Base-by-base conservation (phyloP, 176 grass and related monocot genomes). In the Musa troglodytarum region DNA sequence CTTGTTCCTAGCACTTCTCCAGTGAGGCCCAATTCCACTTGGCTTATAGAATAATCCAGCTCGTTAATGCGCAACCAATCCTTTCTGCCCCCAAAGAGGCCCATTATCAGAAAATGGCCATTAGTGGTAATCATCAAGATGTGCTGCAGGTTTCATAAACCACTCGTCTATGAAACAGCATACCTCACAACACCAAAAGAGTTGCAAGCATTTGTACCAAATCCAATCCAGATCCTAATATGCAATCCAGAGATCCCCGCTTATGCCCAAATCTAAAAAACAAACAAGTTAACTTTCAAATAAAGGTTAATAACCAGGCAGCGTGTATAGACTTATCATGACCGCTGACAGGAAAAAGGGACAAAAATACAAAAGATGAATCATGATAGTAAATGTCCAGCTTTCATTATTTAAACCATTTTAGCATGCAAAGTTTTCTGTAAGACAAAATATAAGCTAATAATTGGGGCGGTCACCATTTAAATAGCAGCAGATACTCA, bases 251-350 rank as follows among this genome's bases (percentile, higher is more conserved):
- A 86, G 58, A 90, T 81, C 58, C 53, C 57, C 71, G 76, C 78
- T 86, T 64, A 74, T 26, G 68, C 75, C 84, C 84, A 78, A 62
- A 86, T 90, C 88, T 84, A 90, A 50, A 78, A 79, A 90, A 86
- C 26, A 84, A 68, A 81, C 80, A 77, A 86, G 59, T 26, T 74
- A 90, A 84, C 78, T 78, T 90, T 90, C 81, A 84, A 90, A 79
- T 58, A 65, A n/a, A 63, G 26, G 67, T 74, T 81, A 74, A 83
- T 65, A 86, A 69, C 25, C 63, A 65, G 55, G 26, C 77, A 75
- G 84, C 65, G 54, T 76, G 15, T 51, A 52, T 17, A 49, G 34
- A 50, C 67, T 67, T 82, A 66, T 63, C 49, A 67, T 54, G 34
- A 29, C 49, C 50, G 9, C 15, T 49, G 26, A 69, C 52, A 43